Evolutionary conservation across 495 filamentous ascomycete genomes (phyloP).

Genomic region (Penicillium tannophilum): DNA sequence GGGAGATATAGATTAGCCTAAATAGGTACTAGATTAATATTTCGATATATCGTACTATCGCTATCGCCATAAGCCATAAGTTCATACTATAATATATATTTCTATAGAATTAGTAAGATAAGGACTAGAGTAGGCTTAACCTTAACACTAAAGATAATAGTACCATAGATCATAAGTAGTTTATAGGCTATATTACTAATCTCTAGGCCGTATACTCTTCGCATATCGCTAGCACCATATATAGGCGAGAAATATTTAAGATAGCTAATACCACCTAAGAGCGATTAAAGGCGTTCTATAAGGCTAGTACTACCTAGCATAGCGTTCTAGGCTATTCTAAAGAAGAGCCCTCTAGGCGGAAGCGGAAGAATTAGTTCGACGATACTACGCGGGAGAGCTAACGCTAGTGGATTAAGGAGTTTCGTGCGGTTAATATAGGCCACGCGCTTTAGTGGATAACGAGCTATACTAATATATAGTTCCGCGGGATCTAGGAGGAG

Average conservation of each 20-base stretch:
- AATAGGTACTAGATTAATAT: too few species aligned
- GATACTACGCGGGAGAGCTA: neutral
- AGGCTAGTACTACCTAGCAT: neutral
- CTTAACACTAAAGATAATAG: neutral
- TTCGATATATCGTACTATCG: too few species aligned
- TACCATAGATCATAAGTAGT: neutral
- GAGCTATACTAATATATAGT: neutral
- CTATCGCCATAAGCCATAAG: neutral
- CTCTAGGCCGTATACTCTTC: neutral
- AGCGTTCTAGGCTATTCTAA: too few species aligned
- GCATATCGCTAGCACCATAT: neutral
- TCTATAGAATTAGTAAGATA: neutral
- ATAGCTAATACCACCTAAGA: neutral
- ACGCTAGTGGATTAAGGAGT: neutral
- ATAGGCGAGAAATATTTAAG: neutral
- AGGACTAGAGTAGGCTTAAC: neutral
- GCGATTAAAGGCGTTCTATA: neutral
- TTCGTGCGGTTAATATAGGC: neutral
- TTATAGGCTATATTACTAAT: neutral
- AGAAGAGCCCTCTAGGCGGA: too few species aligned
- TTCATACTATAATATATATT: neutral
- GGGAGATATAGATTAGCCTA: too few species aligned
- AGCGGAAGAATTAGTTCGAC: neutral
- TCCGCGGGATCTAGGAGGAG: neutral
- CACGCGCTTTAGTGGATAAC: neutral